These are phyloP conservation scores for Saccharomycopsis malanga DNA, from an alignment of 805 yeast genomes.

Conservation along the genomic window DNA sequence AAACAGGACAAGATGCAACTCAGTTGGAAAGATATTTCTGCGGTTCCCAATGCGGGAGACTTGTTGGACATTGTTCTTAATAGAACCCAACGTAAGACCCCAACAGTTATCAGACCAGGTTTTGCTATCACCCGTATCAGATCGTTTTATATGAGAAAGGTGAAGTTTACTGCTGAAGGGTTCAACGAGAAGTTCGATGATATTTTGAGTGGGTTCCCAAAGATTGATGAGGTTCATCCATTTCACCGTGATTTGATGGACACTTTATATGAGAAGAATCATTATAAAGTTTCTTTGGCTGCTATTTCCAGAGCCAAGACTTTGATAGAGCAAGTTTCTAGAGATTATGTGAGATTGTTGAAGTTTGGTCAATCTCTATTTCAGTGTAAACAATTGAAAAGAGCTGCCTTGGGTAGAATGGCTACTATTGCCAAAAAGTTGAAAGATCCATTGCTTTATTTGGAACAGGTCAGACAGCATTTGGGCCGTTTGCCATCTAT, in stretches of 20 bases:
- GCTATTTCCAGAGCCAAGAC: slow-evolving; percentile 92
- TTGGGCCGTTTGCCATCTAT: slow-evolving; percentile 96
- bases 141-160: slow-evolving; percentile 97
- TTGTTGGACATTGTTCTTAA: slow-evolving; percentile 93
- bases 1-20: slow-evolving; percentile 93
- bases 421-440: slow-evolving; percentile 94
- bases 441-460: slow-evolving; percentile 86
- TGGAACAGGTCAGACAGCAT: slow-evolving; percentile 99
- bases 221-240: slow-evolving; percentile 95
- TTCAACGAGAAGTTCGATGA: slow-evolving; percentile 89
- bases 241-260: slow-evolving; percentile 98
- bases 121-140: slow-evolving; percentile 94
- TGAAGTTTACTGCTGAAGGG: slow-evolving; percentile 92
- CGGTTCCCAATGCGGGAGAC: slow-evolving; percentile 88
- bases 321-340: slow-evolving; percentile 87
- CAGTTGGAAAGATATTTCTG: slow-evolving; percentile 97
- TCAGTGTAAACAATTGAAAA: slow-evolving; percentile 97
- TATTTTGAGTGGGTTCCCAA: slow-evolving; percentile 82
- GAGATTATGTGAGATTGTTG: slow-evolving; percentile 90
- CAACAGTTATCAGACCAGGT: slow-evolving; percentile 97
- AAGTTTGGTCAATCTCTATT: slow-evolving; percentile 96
- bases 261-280: slow-evolving; percentile 95
- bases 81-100: slow-evolving; percentile 97
- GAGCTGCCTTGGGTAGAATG: slow-evolving; percentile 99
- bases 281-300: slow-evolving; percentile 93